Percentiles rank a stretch among this genome's conserved stretches.
phyloP scores from a whole-genome alignment of 2,329 filamentous ascomycete genomes.

The Pseudomassariella vexata region DNA sequence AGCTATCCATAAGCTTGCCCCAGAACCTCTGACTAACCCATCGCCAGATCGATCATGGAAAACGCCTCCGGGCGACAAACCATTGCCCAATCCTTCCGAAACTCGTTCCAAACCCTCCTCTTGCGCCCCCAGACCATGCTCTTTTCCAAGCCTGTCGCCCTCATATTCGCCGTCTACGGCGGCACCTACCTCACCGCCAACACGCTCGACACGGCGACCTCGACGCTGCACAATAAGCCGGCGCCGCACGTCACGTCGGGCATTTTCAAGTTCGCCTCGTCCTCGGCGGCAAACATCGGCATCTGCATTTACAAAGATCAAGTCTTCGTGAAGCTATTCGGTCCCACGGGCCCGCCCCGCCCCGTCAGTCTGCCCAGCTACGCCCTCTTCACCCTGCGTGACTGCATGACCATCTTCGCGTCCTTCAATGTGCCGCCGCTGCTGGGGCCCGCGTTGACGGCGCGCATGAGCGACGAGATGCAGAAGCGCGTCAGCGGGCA shows the following conservation, averaged over 20 bases:
- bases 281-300: conserved; percentile 74
- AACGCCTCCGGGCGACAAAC: conserved; percentile 67
- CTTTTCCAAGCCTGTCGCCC: conserved; percentile 59
- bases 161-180: conserved; percentile 73
- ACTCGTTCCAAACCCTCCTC: conserved; percentile 51
- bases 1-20: too few species aligned
- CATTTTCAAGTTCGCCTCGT: conserved; percentile 73
- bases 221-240: conserved; percentile 53
- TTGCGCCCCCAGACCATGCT: conserved; percentile 56
- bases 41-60: conserved; percentile 66
- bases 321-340: conserved; percentile 78
- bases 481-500: conserved; percentile 44
- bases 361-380: conserved; percentile 67
- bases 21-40: conserved; percentile 8
- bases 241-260: conserved; percentile 65
- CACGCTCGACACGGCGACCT: conserved; percentile 71
- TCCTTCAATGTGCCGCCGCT: conserved; percentile 84
- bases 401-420: conserved; percentile 86
- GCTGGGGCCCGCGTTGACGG: conserved; percentile 63
- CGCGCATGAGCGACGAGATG: conserved; percentile 46
- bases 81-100: conserved; percentile 52
- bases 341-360: conserved; percentile 46
- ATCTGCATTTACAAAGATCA: conserved; percentile 88
- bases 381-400: conserved; percentile 72
- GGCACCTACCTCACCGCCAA: conserved; percentile 90